Percentiles rank a stretch among this genome's conserved stretches.
These are phyloP conservation scores for Cutaneotrichosporon sp. DNA, from an alignment of 1,284 basidiomycete species.

Conservation along the genomic window DNA sequence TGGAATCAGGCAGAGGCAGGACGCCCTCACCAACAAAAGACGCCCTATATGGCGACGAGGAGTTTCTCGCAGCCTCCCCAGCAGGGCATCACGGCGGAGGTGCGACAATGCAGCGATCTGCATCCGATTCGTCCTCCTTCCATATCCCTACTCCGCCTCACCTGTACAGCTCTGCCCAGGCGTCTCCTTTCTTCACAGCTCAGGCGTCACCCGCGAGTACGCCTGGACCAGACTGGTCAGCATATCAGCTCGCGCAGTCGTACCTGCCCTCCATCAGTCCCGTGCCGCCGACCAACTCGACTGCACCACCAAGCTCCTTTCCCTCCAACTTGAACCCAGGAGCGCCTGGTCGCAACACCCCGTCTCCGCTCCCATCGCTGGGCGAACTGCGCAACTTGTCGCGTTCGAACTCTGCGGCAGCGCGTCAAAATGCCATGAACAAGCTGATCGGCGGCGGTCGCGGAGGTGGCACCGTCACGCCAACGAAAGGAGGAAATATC, in stretches of 20 bases:
- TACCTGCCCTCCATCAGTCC: slow-evolving; percentile 40
- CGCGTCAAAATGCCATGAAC: slow-evolving; percentile 44
- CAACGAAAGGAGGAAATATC: slow-evolving; percentile 7
- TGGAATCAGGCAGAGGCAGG: background rate
- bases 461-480: too few species aligned
- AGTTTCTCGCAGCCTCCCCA: slow-evolving; percentile 37
- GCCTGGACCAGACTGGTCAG: slow-evolving; percentile 33
- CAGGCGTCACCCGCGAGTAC: slow-evolving; percentile 19
- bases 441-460: slow-evolving; percentile 47
- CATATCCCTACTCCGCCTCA: slow-evolving; percentile 29
- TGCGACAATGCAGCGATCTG: slow-evolving; percentile 32
- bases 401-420: slow-evolving; percentile 46
- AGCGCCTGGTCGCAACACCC: slow-evolving; percentile 31
- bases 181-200: slow-evolving; percentile 18
- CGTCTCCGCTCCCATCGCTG: slow-evolving; percentile 42
- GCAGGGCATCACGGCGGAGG: slow-evolving; percentile 13
- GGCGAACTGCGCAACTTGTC: slow-evolving; percentile 42
- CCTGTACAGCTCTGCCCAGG: slow-evolving; percentile 12
- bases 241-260: slow-evolving; percentile 38
- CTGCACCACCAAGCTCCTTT: slow-evolving; percentile 18
- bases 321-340: slow-evolving; percentile 10
- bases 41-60: slow-evolving; percentile 22
- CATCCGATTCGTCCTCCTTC: slow-evolving; percentile 34
- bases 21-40: slow-evolving; percentile 6
- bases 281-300: background rate